Evolutionary conservation across 306 rosid species (phyloP).

Genomic region (Quercus variabilis): DNA sequence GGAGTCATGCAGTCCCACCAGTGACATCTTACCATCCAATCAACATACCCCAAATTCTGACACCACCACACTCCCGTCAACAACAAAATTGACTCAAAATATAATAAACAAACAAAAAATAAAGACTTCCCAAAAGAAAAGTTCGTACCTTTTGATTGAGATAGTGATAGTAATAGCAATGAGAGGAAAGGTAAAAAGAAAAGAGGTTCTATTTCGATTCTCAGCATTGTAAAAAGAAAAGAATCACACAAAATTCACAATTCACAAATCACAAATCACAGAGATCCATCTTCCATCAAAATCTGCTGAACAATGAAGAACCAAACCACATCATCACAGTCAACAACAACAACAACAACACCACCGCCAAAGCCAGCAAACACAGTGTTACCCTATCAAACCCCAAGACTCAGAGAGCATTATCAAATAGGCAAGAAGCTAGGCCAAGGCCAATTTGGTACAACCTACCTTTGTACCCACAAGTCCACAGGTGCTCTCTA

Average conservation of each 20-base stretch:
- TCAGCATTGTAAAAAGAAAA: background rate
- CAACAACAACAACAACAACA: conserved; percentile 18
- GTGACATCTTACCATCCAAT: background rate
- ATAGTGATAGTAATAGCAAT: background rate
- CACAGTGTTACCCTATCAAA: conserved; percentile 64
- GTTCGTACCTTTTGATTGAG: background rate
- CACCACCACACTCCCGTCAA: background rate
- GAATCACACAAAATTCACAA: too few species aligned
- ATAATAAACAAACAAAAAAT: background rate
- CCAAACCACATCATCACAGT: conserved; percentile 23
- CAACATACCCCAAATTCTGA: background rate
- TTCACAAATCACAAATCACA: too few species aligned
- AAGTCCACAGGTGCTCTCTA: conserved; percentile 44
- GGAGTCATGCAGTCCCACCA: too few species aligned
- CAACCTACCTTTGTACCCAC: conserved; percentile 65
- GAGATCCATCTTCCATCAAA: background rate
- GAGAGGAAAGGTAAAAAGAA: background rate
- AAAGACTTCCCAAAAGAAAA: background rate
- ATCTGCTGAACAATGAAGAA: conserved; percentile 41
- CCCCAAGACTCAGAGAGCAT: conserved; percentile 66
- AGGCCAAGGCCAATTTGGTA: conserved; percentile 84
- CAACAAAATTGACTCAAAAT: background rate
- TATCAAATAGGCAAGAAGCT: conserved; percentile 80
- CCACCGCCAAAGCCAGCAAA: background rate
- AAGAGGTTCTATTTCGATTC: too few species aligned